Evolutionary conservation across 2,329 filamentous ascomycete species (phyloP).

Genomic region (Curvularia spicifera): DNA sequence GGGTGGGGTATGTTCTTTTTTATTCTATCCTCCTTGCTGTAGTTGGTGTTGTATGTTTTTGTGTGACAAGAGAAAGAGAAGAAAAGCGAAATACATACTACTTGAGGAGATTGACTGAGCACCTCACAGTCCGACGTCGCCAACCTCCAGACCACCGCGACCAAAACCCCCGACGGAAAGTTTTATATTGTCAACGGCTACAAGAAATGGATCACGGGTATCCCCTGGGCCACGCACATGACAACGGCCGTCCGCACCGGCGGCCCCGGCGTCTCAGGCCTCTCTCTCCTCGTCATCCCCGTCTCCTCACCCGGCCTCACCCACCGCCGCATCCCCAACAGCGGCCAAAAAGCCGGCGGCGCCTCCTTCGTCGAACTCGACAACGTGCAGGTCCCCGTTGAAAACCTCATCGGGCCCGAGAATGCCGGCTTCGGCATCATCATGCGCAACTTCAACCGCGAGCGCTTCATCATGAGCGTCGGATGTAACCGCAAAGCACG

Average conservation of each 20-base stretch:
- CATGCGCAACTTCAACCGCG: slow-evolving; percentile 62
- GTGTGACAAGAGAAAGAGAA: too few relatives aligned
- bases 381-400: slow-evolving; percentile 61
- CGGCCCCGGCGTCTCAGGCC: slow-evolving; percentile 59
- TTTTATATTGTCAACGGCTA: slow-evolving; percentile 71
- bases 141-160: slow-evolving; percentile 67
- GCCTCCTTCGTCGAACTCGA: slow-evolving; percentile 64
- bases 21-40: too few relatives aligned
- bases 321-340: slow-evolving; percentile 65
- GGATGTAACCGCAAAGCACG: slow-evolving; percentile 64
- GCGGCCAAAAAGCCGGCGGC: slow-evolving; percentile 70
- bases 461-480: slow-evolving; percentile 65
- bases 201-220: slow-evolving; percentile 73
- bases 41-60: too few relatives aligned
- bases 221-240: slow-evolving; percentile 65
- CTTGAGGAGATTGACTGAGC: too few relatives aligned
- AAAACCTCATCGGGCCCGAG: slow-evolving; percentile 62
- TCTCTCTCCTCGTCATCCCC: slow-evolving; percentile 66
- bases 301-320: slow-evolving; percentile 59
- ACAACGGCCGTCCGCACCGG: slow-evolving; percentile 68
- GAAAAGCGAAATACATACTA: too few relatives aligned
- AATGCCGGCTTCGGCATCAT: slow-evolving; percentile 64
- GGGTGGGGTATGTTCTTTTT: slow-evolving; percentile 46
- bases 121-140: slow-evolving; percentile 64
- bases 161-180: slow-evolving; percentile 76